Percentiles rank a stretch among this genome's conserved stretches.
Evolutionary conservation across 2,329 filamentous ascomycete species (phyloP).

Genomic region (Cordyceps fumosorosea): DNA sequence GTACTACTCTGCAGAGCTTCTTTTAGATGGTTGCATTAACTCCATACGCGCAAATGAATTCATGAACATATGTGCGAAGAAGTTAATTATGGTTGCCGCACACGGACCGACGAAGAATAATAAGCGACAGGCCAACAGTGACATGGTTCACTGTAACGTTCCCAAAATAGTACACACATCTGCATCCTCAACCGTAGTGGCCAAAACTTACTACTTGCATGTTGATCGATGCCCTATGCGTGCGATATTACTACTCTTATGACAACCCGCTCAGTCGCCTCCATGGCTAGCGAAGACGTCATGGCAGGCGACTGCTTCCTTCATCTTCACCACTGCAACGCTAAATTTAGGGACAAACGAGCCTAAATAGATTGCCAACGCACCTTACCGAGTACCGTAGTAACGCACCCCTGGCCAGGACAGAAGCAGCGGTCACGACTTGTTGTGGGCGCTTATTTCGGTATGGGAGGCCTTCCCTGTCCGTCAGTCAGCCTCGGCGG

Average conservation of each 20-base stretch:
- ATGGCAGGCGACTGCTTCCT: not conserved
- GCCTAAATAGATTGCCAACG: not conserved
- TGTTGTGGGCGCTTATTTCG: not conserved
- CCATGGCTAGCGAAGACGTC: not conserved
- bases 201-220: not conserved
- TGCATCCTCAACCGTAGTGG: not conserved
- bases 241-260: not conserved
- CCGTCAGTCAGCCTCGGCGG: conserved; percentile 9
- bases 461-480: not conserved
- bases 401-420: not conserved
- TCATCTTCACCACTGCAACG: not conserved
- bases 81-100: not conserved
- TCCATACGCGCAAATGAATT: not conserved
- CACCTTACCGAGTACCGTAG: too few relatives aligned
- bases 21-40: not conserved
- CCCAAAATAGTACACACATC: not conserved
- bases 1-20: not conserved
- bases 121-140: not conserved
- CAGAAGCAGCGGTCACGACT: not conserved
- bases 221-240: not conserved
- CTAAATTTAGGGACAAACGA: not conserved
- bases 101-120: not conserved
- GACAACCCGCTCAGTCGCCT: not conserved
- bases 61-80: not conserved
- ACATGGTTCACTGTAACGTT: not conserved